These are phyloP conservation scores for Biscogniauxia mediterranea DNA, from an alignment of 2,329 filamentous ascomycete species.

Conservation along the genomic window DNA sequence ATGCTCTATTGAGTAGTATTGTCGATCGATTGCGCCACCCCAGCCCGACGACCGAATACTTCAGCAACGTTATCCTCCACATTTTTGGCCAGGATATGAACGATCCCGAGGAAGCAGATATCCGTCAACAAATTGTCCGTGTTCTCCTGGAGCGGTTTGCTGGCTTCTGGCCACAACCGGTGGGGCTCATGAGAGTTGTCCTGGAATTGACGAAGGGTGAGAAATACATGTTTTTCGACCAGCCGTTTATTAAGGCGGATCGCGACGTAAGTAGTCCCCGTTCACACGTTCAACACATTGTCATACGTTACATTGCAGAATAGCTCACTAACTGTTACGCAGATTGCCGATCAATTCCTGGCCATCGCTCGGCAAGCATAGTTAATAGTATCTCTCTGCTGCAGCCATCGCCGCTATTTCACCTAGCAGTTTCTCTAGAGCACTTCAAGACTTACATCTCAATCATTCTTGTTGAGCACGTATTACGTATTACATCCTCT, in stretches of 20 bases:
- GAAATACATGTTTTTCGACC: constrained; percentile 86
- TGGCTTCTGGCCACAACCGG: constrained; percentile 89
- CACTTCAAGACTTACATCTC: neutral
- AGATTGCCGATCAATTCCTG: constrained; percentile 32
- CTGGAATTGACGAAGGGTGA: constrained; percentile 90
- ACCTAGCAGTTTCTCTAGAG: neutral
- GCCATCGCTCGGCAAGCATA: constrained; percentile 26
- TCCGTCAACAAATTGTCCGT: constrained; percentile 87
- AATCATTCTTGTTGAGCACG: constrained; percentile 5
- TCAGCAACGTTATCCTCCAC: constrained; percentile 79
- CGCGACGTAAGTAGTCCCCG: constrained; percentile 64
- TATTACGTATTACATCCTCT: constrained; percentile 4
- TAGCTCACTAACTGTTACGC: neutral
- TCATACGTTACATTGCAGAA: constrained; percentile 30
- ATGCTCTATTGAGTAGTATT: constrained; percentile 80
- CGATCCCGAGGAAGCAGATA: constrained; percentile 74
- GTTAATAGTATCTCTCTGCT: constrained; percentile 1
- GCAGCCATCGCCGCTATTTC: neutral
- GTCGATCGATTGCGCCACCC: constrained; percentile 90
- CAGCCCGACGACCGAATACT: constrained; percentile 88
- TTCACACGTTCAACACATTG: constrained; percentile 10
- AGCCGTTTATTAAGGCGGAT: constrained; percentile 85
- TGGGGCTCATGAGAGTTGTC: constrained; percentile 87
- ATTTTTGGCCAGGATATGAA: constrained; percentile 75
- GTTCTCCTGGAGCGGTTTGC: constrained; percentile 85